phyloP scores from a whole-genome alignment of 2,329 filamentous ascomycete genomes.

The Orbilia javanica region DNA sequence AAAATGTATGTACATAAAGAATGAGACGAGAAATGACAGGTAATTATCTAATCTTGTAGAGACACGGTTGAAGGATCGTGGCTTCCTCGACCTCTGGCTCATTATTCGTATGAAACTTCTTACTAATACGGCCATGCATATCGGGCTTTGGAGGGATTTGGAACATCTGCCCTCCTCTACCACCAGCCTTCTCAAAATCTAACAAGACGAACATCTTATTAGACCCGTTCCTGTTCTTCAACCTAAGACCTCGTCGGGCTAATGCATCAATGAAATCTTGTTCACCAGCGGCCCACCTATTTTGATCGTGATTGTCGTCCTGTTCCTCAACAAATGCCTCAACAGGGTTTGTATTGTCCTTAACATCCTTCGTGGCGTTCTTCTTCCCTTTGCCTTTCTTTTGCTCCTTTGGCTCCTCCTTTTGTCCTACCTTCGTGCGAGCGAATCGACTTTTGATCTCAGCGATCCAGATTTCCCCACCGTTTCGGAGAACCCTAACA shows the following conservation, averaged over 20 bases:
- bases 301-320: slow-evolving; percentile 74
- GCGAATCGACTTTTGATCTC: slow-evolving; percentile 95
- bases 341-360: slow-evolving; percentile 68
- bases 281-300: slow-evolving; percentile 84
- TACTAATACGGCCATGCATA: slow-evolving; percentile 64
- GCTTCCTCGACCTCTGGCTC: slow-evolving; percentile 71
- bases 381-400: slow-evolving; percentile 67
- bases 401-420: slow-evolving; percentile 68
- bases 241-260: slow-evolving; percentile 82
- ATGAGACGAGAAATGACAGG: background rate
- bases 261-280: slow-evolving; percentile 85
- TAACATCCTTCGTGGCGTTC: slow-evolving; percentile 65
- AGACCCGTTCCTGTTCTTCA: slow-evolving; percentile 80
- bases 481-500: slow-evolving; percentile 88
- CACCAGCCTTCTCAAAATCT: slow-evolving; percentile 87
- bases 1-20: slow-evolving; percentile 36
- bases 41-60: slow-evolving; percentile 86
- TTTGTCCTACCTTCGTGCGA: slow-evolving; percentile 68
- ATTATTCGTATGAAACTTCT: slow-evolving; percentile 73
- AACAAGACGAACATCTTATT: slow-evolving; percentile 99
- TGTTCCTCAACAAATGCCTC: slow-evolving; percentile 75
- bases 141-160: slow-evolving; percentile 58
- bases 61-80: slow-evolving; percentile 86
- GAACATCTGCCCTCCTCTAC: slow-evolving; percentile 63
- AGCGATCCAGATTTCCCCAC: slow-evolving; percentile 95